Base-by-base conservation (phyloP, 345 rosid genomes). In the Geranium rotundifolium region DNA sequence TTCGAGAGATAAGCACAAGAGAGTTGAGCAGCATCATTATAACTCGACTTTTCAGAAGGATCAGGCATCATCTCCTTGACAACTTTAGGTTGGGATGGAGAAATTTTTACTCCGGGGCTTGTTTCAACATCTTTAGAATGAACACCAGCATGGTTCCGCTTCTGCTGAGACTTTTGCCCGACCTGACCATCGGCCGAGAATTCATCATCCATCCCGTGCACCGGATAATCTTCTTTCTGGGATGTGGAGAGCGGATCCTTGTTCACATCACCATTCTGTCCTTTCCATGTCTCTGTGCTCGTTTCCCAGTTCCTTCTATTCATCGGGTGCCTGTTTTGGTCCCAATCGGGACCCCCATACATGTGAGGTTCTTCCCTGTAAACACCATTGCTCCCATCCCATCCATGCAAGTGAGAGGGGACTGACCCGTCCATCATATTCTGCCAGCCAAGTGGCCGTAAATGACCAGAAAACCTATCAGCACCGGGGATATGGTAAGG, bases 401-500 rank as follows among this genome's bases (percentile, higher is more conserved):
- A 87, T 54, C 96, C 88, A 85, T 82, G 99, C 81, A 93, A 63
- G 66, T 79, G 90, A 70, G 97, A 68, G 63, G 88, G 83, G 7
- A 84, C 92, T 23, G 97, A 77, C 29, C 80, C 80, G 76, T 93
- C 96, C 67, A 88, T 84, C 82, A 86, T 86, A 77, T 83, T 86
- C 80, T 80, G 99, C 99, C 96, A 95, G 63, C 91, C 95, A 39
- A 86, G 76, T 54, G 97, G 95, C 34, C 95, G 96, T 74, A 93
- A 34, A 83, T 88, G 96, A 69, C 87, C 58, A 30, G 88, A 62
- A 75, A 84, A 86, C 78, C 99, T 81, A 69, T 93, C 97, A 59
- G 85, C 85, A 65, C 90, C 96, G 68, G 87, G 72, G 2, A 95
- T 72, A 60, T 82, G 97, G 75, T 78, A 95, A 19, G 89, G 88